Conservation (phyloP, 148 eudicot genomes). For the Camellia lanceoleosa region DNA sequence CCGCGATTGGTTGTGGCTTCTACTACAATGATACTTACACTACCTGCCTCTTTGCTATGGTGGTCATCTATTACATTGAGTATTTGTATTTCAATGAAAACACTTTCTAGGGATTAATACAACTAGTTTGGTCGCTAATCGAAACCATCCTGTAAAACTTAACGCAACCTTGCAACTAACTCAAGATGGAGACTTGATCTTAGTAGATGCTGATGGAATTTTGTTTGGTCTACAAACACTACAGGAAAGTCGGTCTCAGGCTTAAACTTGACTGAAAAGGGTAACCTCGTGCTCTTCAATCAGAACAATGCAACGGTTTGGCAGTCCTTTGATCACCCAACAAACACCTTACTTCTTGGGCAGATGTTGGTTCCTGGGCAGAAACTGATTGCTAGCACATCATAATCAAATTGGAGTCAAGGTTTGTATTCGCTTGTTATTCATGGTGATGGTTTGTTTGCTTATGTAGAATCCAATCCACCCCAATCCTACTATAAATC, state of each 20-base stretch:
- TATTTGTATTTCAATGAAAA: no score
- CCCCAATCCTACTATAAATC: slow-evolving; percentile 10
- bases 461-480: slow-evolving; percentile 19
- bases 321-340: slow-evolving; percentile 40
- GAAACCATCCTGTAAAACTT: slow-evolving; percentile 18
- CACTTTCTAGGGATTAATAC: background rate
- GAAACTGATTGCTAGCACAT: slow-evolving; percentile 20
- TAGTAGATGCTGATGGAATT: slow-evolving; percentile 25
- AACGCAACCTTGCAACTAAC: slow-evolving; percentile 28
- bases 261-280: slow-evolving; percentile 26
- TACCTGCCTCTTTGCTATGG: background rate
- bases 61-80: background rate
- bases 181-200: slow-evolving; percentile 20
- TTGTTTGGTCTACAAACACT: slow-evolving; percentile 36
- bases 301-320: slow-evolving; percentile 7
- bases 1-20: background rate
- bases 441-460: background rate
- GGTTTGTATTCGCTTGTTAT: slow-evolving; percentile 4
- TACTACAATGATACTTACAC: background rate
- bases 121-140: slow-evolving; percentile 36
- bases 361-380: slow-evolving; percentile 25
- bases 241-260: slow-evolving; percentile 16
- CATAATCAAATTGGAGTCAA: slow-evolving; percentile 18
- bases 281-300: slow-evolving; percentile 33
- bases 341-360: slow-evolving; percentile 30